Evolutionary conservation across 768 basidiomycete species (phyloP).

Genomic region (Pleurotus giganteus): DNA sequence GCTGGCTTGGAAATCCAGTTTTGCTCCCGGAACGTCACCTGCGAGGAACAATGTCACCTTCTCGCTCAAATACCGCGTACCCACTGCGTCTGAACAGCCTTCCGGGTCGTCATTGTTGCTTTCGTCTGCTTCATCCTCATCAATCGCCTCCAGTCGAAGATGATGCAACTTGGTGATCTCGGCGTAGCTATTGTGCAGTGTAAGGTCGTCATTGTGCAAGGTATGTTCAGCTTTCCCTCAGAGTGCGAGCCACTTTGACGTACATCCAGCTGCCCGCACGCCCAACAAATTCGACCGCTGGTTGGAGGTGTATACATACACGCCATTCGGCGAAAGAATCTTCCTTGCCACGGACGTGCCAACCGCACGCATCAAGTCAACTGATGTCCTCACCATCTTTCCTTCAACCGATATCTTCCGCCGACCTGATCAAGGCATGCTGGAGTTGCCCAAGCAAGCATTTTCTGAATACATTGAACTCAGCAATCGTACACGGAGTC

Average conservation of each 20-base stretch:
- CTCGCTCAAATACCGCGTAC: background rate
- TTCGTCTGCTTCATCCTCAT: background rate
- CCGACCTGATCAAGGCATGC: conserved; percentile 44
- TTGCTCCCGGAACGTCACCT: background rate
- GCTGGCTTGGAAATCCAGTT: background rate
- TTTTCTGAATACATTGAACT: conserved; percentile 58
- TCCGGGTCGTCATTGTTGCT: background rate
- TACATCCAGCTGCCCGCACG: conserved; percentile 47
- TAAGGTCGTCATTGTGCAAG: conserved; percentile 68
- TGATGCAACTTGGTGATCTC: conserved; percentile 55
- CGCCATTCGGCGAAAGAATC: conserved; percentile 61
- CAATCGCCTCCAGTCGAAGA: conserved; percentile 13
- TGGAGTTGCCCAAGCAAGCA: conserved; percentile 60
- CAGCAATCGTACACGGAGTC: conserved; percentile 48
- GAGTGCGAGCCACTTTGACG: conserved; percentile 4
- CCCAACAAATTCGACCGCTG: conserved; percentile 55
- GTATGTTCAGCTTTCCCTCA: conserved; percentile 29
- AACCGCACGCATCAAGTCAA: conserved; percentile 57
- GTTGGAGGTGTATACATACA: conserved; percentile 65
- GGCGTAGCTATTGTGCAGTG: conserved; percentile 70
- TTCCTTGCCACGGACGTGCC: conserved; percentile 63
- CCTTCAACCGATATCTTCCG: conserved; percentile 36
- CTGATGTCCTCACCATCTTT: conserved; percentile 61
- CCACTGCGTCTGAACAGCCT: background rate
- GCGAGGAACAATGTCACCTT: conserved; percentile 1